Base-by-base conservation (phyloP, 768 basidiomycete genomes). In the Leccinum variicolor region DNA sequence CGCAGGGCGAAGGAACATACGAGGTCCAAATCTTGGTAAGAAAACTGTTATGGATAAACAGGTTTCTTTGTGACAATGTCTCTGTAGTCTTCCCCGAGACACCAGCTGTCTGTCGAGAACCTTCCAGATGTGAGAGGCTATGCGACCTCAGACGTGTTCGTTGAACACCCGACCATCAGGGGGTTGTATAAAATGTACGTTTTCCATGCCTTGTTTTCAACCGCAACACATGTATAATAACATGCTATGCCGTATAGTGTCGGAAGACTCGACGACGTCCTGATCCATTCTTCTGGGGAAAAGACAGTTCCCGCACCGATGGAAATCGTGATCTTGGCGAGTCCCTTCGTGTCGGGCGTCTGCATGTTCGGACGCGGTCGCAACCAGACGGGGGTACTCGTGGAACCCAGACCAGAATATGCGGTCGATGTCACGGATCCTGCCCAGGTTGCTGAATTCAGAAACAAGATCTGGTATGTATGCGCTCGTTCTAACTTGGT, bases 181-280 rank as follows among this genome's bases (percentile, higher is more conserved):
- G 66, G 72, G 14, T 64, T 77, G n/a, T 83, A 76, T 70, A 79
- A 73, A 63, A 67, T 79, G 78, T 80, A 54, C 10, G 56, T 56
- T 34, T 36, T 25, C n/a, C 25, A 6, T 23, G 6, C 13, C 3
- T 10, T 14, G 4, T 15, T n/a, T 26, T 9, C 14, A 39, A 39
- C 17, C 17, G 17, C 41, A 19, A 43, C 41, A 11, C 41, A 19
- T 48, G 19, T 26, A 47, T 23, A 25, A 43, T 28, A 17, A 9
- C 17, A 17, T 47, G 15, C 23, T 15, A 26, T 19, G 11, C 4
- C 3, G 7, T 26, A 39, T 50, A 79, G 76, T 34, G 69, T 79
- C 15, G 77, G 78, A 21, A 69, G 81, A 10, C 64, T 69, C 4
- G 70, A 76, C 53, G 75, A 75, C 29, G 68, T 71, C 1, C 60